phyloP scores from a whole-genome alignment of 176 grass and related monocot genomes.

The Hordeum marinum region DNA sequence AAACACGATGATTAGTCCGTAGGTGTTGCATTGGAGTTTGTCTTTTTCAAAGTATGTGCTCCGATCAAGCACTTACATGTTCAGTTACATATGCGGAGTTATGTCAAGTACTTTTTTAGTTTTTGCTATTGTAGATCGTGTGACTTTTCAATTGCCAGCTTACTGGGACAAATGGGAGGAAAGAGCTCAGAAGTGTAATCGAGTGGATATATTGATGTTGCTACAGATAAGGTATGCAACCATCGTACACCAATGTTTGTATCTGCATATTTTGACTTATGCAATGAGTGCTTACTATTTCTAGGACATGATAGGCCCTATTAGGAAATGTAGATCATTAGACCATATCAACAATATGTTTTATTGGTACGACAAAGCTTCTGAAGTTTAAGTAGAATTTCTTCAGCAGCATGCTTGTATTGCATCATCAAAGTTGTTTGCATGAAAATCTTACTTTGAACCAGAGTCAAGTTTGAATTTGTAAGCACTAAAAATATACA shows the following conservation, averaged over 20 bases:
- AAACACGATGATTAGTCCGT: no score
- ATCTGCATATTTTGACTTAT: slow-evolving; percentile 1
- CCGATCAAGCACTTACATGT: background rate
- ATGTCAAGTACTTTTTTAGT: background rate
- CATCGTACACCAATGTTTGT: background rate
- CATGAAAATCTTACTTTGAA: no score
- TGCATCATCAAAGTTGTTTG: no score
- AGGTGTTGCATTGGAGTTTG: no score
- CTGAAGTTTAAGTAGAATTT: background rate
- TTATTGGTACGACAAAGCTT: slow-evolving; percentile 52
- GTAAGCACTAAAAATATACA: no score
- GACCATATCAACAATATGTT: slow-evolving; percentile 78
- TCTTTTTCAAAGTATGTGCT: no score
- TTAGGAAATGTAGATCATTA: slow-evolving; percentile 92
- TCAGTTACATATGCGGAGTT: background rate
- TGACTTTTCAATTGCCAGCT: slow-evolving; percentile 43
- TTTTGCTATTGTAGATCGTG: slow-evolving; percentile 6
- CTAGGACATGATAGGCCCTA: no score
- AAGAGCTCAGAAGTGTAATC: slow-evolving; percentile 55
- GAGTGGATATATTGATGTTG: slow-evolving; percentile 90
- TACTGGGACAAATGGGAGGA: slow-evolving; percentile 72
- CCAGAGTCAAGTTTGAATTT: no score
- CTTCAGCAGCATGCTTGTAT: slow-evolving; percentile 6
- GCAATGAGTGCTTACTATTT: slow-evolving; percentile 27
- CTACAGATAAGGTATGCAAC: slow-evolving; percentile 73